Evolutionary conservation across 176 grass and related monocot species (phyloP).

Genomic region (Areca catechu): DNA sequence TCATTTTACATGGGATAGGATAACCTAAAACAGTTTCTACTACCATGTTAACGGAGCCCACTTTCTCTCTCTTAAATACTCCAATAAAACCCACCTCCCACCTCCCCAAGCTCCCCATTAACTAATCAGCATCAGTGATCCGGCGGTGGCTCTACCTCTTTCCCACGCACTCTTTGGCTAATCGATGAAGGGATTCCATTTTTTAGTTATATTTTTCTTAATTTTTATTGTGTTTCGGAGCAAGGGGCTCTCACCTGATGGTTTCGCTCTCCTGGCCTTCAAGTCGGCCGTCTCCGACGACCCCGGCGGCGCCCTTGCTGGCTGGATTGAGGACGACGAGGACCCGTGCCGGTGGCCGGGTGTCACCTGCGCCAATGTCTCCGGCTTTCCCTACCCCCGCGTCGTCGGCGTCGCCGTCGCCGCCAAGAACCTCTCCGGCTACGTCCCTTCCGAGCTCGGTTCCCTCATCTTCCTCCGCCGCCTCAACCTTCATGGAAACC

Average conservation of each 20-base stretch:
- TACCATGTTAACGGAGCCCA: too few relatives aligned
- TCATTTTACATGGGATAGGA: too few relatives aligned
- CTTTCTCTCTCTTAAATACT: too few relatives aligned
- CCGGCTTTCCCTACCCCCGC: conserved; percentile 21
- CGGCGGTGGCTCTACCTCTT: too few relatives aligned
- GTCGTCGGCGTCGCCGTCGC: conserved; percentile 72
- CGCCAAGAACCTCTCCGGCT: conserved; percentile 71
- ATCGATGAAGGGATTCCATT: too few relatives aligned
- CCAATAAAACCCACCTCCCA: too few relatives aligned
- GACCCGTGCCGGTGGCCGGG: conserved; percentile 80
- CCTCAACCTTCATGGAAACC: conserved; percentile 78
- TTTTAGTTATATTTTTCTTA: too few relatives aligned
- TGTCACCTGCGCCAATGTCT: conserved; percentile 51
- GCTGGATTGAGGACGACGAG: conserved; percentile 43
- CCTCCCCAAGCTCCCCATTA: too few relatives aligned
- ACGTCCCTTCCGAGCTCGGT: conserved; percentile 78
- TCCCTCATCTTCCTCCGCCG: conserved; percentile 78
- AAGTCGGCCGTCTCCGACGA: conserved; percentile 70
- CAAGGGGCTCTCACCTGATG: conserved; percentile 37
- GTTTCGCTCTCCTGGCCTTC: conserved; percentile 65
- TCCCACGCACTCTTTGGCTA: too few relatives aligned
- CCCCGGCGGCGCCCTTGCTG: conserved; percentile 30
- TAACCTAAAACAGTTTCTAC: too few relatives aligned
- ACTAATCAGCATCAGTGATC: too few relatives aligned
- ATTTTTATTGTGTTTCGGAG: too few relatives aligned